These are phyloP conservation scores for Aspergillus ostianus DNA, from an alignment of 495 filamentous ascomycete species.

Conservation along the genomic window DNA sequence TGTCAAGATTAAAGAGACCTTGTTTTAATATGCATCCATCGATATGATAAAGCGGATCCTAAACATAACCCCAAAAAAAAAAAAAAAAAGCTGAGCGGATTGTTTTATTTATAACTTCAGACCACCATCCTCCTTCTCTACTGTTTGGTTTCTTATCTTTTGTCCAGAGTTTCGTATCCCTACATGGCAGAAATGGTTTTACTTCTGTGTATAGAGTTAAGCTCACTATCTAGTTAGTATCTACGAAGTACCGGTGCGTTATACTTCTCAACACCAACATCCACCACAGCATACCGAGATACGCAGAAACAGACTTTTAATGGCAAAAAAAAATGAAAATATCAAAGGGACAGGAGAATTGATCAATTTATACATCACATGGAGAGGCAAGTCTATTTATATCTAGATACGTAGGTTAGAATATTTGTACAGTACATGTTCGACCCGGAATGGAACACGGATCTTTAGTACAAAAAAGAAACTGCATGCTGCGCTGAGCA, in stretches of 20 bases:
- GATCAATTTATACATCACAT: background rate
- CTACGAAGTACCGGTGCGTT: conserved; percentile 16
- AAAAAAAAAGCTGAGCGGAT: conserved; percentile 38
- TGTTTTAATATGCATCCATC: conserved; percentile 47
- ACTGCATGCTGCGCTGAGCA: background rate
- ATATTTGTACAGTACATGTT: background rate
- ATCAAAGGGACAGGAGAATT: background rate
- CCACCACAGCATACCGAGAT: no score
- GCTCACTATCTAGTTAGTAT: no score
- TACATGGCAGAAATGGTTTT: no score
- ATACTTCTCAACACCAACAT: no score
- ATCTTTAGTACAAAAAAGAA: background rate
- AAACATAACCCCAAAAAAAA: background rate
- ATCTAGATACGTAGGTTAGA: background rate
- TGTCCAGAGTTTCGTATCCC: no score
- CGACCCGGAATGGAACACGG: background rate
- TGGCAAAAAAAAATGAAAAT: background rate
- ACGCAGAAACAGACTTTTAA: no score
- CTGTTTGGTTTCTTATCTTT: no score
- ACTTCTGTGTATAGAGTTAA: no score
- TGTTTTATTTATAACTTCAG: conserved; percentile 27
- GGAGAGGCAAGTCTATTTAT: background rate
- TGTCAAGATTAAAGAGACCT: conserved; percentile 45
- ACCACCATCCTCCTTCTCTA: no score
- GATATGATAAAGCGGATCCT: background rate